phyloP scores from a whole-genome alignment of 495 filamentous ascomycete species.

The Penicillium pancosmium region DNA sequence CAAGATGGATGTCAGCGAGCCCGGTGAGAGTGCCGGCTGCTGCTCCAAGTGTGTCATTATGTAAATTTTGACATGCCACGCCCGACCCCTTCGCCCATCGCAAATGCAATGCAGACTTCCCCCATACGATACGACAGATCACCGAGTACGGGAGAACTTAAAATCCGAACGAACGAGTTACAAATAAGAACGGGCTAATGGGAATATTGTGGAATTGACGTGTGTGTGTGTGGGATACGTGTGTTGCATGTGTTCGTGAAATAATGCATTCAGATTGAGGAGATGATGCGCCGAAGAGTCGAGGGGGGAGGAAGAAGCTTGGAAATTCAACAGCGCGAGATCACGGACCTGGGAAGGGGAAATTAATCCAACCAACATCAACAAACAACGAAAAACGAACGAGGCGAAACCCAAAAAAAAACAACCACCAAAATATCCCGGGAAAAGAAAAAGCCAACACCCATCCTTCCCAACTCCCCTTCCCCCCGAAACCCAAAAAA shows the following conservation, averaged over 20 bases:
- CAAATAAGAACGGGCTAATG: constrained; percentile 1
- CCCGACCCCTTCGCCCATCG: neutral
- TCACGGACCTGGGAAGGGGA: neutral
- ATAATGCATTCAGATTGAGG: constrained; percentile 3
- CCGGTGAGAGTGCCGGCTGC: constrained; percentile 73
- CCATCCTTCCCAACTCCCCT: neutral
- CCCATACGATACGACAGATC: constrained; percentile 3
- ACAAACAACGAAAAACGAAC: neutral
- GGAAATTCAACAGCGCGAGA: neutral
- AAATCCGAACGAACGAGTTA: constrained; percentile 5
- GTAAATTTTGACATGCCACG: constrained; percentile 54
- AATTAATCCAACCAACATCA: neutral
- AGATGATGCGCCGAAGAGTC: neutral
- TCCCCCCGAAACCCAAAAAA: neutral
- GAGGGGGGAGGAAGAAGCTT: neutral
- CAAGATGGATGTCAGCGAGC: constrained; percentile 79
- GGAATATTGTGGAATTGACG: constrained; percentile 4
- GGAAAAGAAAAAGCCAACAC: neutral
- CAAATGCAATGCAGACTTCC: constrained; percentile 1
- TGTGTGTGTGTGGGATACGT: neutral
- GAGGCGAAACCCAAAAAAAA: neutral
- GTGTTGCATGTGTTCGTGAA: neutral
- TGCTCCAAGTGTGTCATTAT: constrained; percentile 88
- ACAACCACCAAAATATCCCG: neutral
- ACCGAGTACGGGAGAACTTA: neutral